Percentiles rank a stretch among this genome's conserved stretches.
phyloP scores from a whole-genome alignment of 129 eudicot genomes.

The Rutidosis leptorrhynchoides region DNA sequence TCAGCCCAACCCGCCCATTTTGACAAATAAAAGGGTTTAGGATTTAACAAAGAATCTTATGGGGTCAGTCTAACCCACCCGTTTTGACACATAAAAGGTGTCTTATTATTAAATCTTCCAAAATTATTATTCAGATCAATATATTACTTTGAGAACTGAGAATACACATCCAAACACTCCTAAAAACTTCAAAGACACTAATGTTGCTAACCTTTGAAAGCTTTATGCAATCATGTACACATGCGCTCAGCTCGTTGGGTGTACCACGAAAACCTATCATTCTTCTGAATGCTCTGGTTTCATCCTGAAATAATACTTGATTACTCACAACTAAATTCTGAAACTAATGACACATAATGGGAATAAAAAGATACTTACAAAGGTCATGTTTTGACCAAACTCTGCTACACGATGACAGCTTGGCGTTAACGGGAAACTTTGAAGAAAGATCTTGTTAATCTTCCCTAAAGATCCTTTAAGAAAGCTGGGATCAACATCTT shows the following conservation, averaged over 20 bases:
- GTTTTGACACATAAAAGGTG: not conserved
- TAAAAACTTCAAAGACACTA: slow-evolving; percentile 7
- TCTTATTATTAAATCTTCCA: not conserved
- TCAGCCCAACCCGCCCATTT: no score
- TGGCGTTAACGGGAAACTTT: slow-evolving; percentile 73
- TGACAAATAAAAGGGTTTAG: not conserved
- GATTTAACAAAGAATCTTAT: not conserved
- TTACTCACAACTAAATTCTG: not conserved
- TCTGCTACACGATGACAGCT: slow-evolving; percentile 82
- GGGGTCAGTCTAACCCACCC: not conserved
- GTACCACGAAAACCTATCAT: slow-evolving; percentile 61
- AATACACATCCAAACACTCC: slow-evolving; percentile 18
- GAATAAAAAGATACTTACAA: slow-evolving; percentile 51
- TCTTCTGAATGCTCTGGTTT: slow-evolving; percentile 58
- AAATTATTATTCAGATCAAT: no score
- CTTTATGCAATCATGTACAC: slow-evolving; percentile 69
- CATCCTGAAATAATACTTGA: slow-evolving; percentile 51
- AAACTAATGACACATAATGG: not conserved
- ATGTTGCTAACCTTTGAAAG: slow-evolving; percentile 80
- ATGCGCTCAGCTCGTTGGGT: slow-evolving; percentile 67
- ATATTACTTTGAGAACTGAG: not conserved
- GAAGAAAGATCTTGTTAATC: slow-evolving; percentile 53
- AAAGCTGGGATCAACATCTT: slow-evolving; percentile 45
- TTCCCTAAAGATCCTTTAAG: slow-evolving; percentile 42
- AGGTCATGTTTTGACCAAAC: slow-evolving; percentile 61